Base-by-base conservation (phyloP, 331 rosid species). In the Cydonia oblonga region DNA sequence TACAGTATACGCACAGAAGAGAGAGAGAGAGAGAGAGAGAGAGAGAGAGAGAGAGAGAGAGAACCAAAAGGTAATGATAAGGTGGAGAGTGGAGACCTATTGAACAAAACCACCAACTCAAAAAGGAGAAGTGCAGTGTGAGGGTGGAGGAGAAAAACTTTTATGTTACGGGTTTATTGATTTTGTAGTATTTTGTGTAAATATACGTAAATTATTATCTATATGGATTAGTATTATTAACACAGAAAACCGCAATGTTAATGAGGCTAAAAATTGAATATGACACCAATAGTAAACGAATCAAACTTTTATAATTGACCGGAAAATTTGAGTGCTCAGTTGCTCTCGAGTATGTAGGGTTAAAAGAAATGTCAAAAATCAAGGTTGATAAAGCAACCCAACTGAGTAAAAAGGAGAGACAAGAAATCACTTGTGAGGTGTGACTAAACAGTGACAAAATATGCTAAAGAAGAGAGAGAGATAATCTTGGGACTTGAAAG, bases 401-500 rank as follows among this genome's bases (percentile, higher is more conserved):
- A 80, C 74, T 72, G 83, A 80, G 89, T 74, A 64, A 83, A 80
- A 82, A 58, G 77, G 81, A 53, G 72, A 64, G 90, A 88, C 86
- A 84, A 81, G 87, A 86, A 81, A 84, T 87, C 89, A 86, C 90
- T 90, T 87, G 87, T 56, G 76, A 76, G 76, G 75, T 81, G 86
- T 85, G 88, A 83, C 88, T 85, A 86, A 90, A 86, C 92, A 83
- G 81, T 32, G 82, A 58, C 64, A 57, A 74, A 76, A 69, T 59
- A 81, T 70, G 72, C 71, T 61, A 78, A 68, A 76, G 79, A 3
- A 32, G 77, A 46, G 73, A 58, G 76, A 75, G 79, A 78, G 65
- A 66, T 53, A 77, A 76, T 76, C 81, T 90, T 79, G 93, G 96
- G 86, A 90, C 83, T 86, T 83, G 96, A 81, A 84, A 79, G 88